Evolutionary conservation across 2,329 filamentous ascomycete species (phyloP), one percentile per base, ranked within the genome.

Genomic region (Fusarium burgessii): DNA sequence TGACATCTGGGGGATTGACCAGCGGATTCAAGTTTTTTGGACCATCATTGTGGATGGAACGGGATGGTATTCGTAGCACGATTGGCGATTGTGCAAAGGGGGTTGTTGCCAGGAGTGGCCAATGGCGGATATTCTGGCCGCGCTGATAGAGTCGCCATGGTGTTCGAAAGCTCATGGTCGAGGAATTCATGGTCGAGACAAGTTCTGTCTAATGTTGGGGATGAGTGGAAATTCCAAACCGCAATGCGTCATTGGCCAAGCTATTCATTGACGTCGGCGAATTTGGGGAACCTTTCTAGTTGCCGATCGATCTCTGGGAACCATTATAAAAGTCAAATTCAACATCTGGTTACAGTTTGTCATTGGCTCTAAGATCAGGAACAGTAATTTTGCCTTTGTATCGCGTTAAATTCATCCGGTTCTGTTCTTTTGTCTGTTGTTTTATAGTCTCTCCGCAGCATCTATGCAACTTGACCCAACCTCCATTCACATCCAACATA

Each of bases 1-100:
- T 96, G 49, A 89, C 89, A 13, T 83, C 77, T 0, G 94, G 93
- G 0, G 92, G 91, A 82, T 97, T 97, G 73, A 94, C 76, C 52
- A 81, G 77, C 35, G 80, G 72, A 62, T 77, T 83, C 72, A 72
- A 77, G 71, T 67, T 79, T 63, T 76, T 74, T 58, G 72, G 68
- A 23, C 68, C 74, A 33, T 71, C 75, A 62, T 74, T 74, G 61
- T 78, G 73, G 36, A 74, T 72, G 57, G 56, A 59, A 32, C 78
- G 77, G 47, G 65, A 62, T 14, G 68, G 42, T 63, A 47, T 58
- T 41, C 60, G 58, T 35, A 58, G 42, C 42, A 54, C 32, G 57
- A 45, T 51, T 59, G 69, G 58, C 43, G 47, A 63, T 38, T 46
- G 43, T 57, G 57, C 27, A 51, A 50, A 52, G 9, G 62, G 15